Percentiles rank a stretch among this genome's conserved stretches.
These are phyloP conservation scores for Russula dissimulans DNA, from an alignment of 768 basidiomycete genomes.

Conservation along the genomic window DNA sequence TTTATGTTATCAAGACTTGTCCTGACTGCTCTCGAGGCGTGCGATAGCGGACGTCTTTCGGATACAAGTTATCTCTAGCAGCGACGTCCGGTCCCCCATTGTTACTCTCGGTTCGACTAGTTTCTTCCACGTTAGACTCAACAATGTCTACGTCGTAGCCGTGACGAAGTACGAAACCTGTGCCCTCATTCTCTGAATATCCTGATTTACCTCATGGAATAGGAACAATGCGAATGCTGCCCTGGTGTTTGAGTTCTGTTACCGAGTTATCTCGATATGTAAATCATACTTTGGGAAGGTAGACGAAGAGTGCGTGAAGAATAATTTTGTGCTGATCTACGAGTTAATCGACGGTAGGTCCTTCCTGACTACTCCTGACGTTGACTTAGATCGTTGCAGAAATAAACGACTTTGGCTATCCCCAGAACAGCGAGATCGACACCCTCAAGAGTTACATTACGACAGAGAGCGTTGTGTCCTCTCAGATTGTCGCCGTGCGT, in stretches of 20 bases:
- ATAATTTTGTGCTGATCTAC: slow-evolving; percentile 97
- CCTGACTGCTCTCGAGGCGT: slow-evolving; percentile 45
- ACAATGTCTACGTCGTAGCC: slow-evolving; percentile 92
- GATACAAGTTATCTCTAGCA: slow-evolving; percentile 97
- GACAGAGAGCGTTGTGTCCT: slow-evolving; percentile 87
- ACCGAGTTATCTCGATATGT: slow-evolving; percentile 90
- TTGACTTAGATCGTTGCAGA: slow-evolving; percentile 37
- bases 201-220: not conserved
- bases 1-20: not conserved
- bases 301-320: slow-evolving; percentile 97
- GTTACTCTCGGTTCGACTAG: slow-evolving; percentile 96
- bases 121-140: slow-evolving; percentile 95
- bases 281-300: slow-evolving; percentile 97
- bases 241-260: slow-evolving; percentile 95
- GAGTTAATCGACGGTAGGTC: slow-evolving; percentile 89
- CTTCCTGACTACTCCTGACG: not conserved
- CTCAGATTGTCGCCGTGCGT: slow-evolving; percentile 74
- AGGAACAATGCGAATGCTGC: slow-evolving; percentile 97
- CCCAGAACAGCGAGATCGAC: slow-evolving; percentile 97
- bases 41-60: slow-evolving; percentile 97
- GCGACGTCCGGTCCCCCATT: slow-evolving; percentile 93
- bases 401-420: slow-evolving; percentile 98
- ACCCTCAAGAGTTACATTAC: slow-evolving; percentile 97
- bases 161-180: slow-evolving; percentile 70
- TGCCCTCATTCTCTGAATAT: not conserved